Percentiles rank a stretch among this genome's conserved stretches.
phyloP scores from a whole-genome alignment of 371 early-diverging fungal species.

The Lichtheimia hyalospora region DNA sequence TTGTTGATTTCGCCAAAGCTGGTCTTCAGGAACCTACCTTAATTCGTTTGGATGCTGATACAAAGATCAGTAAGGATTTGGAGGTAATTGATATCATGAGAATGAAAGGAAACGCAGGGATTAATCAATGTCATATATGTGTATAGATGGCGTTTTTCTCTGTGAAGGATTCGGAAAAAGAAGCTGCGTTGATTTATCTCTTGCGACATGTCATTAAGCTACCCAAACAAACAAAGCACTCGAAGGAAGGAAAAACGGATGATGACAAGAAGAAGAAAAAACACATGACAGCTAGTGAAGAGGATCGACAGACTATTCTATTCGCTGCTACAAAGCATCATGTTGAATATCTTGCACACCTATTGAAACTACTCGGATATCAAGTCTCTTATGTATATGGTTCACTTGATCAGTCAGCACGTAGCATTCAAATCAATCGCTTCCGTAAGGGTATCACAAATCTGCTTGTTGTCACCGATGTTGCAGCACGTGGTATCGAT shows the following conservation, averaged over 20 bases:
- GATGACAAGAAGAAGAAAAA: slow-evolving; percentile 47
- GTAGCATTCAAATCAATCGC: slow-evolving; percentile 81
- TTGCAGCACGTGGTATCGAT: slow-evolving; percentile 99
- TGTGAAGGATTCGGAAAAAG: slow-evolving; percentile 84
- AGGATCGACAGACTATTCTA: slow-evolving; percentile 80
- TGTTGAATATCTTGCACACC: slow-evolving; percentile 87
- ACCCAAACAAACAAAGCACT: slow-evolving; percentile 51
- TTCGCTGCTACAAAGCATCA: slow-evolving; percentile 97
- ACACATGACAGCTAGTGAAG: slow-evolving; percentile 42
- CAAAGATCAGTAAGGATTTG: slow-evolving; percentile 90
- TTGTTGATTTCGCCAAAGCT: slow-evolving; percentile 95
- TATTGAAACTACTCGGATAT: slow-evolving; percentile 74
- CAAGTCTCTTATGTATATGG: slow-evolving; percentile 90
- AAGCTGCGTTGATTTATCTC: slow-evolving; percentile 85
- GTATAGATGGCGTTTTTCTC: slow-evolving; percentile 83
- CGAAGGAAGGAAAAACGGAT: slow-evolving; percentile 6
- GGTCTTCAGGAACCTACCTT: slow-evolving; percentile 92
- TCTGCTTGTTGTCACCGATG: slow-evolving; percentile 96
- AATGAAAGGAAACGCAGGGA: background rate
- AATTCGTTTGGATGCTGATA: slow-evolving; percentile 91
- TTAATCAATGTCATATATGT: background rate
- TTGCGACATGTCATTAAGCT: slow-evolving; percentile 77
- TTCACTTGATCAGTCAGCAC: slow-evolving; percentile 90
- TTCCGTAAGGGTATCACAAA: slow-evolving; percentile 82
- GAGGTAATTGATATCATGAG: slow-evolving; percentile 47